Evolutionary conservation across 1,139 yeast genomes (phyloP).

Genomic region (Yamadazyma mexicana): DNA sequence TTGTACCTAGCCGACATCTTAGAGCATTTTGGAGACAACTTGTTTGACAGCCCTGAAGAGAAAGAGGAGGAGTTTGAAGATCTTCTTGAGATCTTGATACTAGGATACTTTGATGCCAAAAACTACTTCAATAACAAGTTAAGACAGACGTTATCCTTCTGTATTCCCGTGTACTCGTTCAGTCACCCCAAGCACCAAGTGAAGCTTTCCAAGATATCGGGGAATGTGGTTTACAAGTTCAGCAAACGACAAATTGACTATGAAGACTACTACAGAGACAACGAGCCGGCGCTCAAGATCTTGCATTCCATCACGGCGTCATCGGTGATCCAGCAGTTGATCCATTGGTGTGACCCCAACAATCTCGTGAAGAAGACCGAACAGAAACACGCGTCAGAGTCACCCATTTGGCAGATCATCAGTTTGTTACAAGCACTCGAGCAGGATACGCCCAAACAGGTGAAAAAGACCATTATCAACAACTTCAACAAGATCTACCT

Average conservation of each 20-base stretch:
- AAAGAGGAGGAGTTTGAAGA: constrained; percentile 24
- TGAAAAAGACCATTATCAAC: constrained; percentile 56
- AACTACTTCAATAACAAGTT: constrained; percentile 65
- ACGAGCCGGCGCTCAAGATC: constrained; percentile 18
- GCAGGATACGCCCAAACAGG: constrained; percentile 51
- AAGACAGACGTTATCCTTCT: constrained; percentile 81
- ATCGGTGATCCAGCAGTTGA: constrained; percentile 69
- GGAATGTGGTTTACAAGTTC: constrained; percentile 65
- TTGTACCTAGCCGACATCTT: constrained; percentile 76
- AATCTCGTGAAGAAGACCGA: constrained; percentile 57
- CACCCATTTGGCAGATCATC: constrained; percentile 54
- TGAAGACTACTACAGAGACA: constrained; percentile 7
- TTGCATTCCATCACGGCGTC: constrained; percentile 41
- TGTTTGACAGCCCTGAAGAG: constrained; percentile 14
- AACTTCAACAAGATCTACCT: constrained; percentile 51
- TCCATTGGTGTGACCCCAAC: constrained; percentile 85
- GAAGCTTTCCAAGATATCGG: constrained; percentile 61
- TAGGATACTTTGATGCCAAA: constrained; percentile 73
- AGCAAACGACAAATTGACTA: constrained; percentile 5
- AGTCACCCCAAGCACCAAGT: constrained; percentile 76
- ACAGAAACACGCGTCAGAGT: constrained; percentile 19
- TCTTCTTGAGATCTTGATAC: constrained; percentile 66
- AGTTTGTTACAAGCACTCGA: constrained; percentile 55
- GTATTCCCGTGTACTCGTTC: constrained; percentile 87
- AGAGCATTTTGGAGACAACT: constrained; percentile 16